Base-by-base conservation (phyloP, 768 basidiomycete species). In the Boletus fagicola region DNA sequence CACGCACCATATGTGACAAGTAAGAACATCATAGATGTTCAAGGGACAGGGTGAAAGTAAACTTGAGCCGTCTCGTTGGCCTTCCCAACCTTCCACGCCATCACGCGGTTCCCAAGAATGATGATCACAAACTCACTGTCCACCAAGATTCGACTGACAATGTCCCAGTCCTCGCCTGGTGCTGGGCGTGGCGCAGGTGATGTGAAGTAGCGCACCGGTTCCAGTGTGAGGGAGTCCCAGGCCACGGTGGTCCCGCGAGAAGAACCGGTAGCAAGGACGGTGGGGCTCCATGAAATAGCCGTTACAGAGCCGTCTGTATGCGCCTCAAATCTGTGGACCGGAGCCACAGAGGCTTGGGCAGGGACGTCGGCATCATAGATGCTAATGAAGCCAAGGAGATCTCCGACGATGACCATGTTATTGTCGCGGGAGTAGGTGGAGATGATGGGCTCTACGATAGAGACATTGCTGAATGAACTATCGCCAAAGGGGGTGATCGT, bases 11-110 rank as follows among this genome's bases (percentile, higher is more conserved):
- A n/a, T n/a, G n/a, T n/a, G n/a, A n/a, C n/a, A n/a, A n/a, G n/a
- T n/a, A n/a, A n/a, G n/a, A n/a, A n/a, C n/a, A n/a, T n/a, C n/a
- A n/a, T n/a, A n/a, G n/a, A n/a, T n/a, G n/a, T n/a, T n/a, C n/a
- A n/a, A n/a, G n/a, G n/a, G n/a, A n/a, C n/a, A n/a, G n/a, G n/a
- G n/a, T n/a, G n/a, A n/a, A n/a, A n/a, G n/a, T n/a, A n/a, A n/a
- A n/a, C n/a, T n/a, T n/a, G n/a, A n/a, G n/a, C n/a, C n/a, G n/a
- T n/a, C n/a, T n/a, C n/a, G n/a, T n/a, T n/a, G n/a, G n/a, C n/a
- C n/a, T n/a, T n/a, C n/a, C n/a, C n/a, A n/a, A n/a, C n/a, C n/a
- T 79, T 82, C 87, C 89, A 93, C 1, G 85, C 78, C 68, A 88
- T 73, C 3, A 90, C 82, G 42, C 79, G 73, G 57, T 80, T 82